Conservation (phyloP, 2,329 filamentous ascomycete species). For the Cladorrhinum sp. region DNA sequence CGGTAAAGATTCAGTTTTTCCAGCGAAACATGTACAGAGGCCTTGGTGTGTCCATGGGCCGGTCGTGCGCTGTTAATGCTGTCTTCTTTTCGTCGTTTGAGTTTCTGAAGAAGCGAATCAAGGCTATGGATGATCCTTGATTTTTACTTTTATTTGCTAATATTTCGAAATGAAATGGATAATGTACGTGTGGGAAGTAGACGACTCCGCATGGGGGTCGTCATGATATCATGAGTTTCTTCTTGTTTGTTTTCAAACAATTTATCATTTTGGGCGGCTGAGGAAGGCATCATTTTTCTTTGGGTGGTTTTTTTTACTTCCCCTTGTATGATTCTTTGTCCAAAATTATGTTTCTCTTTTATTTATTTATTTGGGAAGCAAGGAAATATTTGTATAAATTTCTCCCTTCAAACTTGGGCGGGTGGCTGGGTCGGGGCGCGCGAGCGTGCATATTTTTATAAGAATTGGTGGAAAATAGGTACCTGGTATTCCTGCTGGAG, state of each 20-base stretch:
- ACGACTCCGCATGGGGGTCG: too few relatives aligned
- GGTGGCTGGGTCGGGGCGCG: too few relatives aligned
- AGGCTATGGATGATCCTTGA: conserved; percentile 46
- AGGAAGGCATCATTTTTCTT: too few relatives aligned
- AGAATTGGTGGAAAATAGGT: too few relatives aligned
- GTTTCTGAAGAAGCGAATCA: conserved; percentile 70
- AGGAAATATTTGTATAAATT: neutral
- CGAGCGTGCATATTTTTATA: neutral
- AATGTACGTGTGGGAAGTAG: neutral
- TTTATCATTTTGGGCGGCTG: too few relatives aligned
- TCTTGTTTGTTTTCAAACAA: neutral
- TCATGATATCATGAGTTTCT: too few relatives aligned
- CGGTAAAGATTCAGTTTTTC: conserved; percentile 75
- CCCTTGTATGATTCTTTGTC: too few relatives aligned
- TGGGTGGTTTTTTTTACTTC: too few relatives aligned
- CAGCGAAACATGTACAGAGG: conserved; percentile 77
- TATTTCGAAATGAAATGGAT: neutral
- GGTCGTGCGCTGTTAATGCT: conserved; percentile 79
- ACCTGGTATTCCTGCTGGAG: too few relatives aligned
- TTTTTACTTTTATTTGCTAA: neutral
- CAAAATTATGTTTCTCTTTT: too few relatives aligned
- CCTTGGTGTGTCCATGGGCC: conserved; percentile 76
- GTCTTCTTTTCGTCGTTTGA: conserved; percentile 90
- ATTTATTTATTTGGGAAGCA: too few relatives aligned
- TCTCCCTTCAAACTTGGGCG: neutral